Conservation (phyloP, 176 grass and related monocot species). For the Cenchrus purpureus region DNA sequence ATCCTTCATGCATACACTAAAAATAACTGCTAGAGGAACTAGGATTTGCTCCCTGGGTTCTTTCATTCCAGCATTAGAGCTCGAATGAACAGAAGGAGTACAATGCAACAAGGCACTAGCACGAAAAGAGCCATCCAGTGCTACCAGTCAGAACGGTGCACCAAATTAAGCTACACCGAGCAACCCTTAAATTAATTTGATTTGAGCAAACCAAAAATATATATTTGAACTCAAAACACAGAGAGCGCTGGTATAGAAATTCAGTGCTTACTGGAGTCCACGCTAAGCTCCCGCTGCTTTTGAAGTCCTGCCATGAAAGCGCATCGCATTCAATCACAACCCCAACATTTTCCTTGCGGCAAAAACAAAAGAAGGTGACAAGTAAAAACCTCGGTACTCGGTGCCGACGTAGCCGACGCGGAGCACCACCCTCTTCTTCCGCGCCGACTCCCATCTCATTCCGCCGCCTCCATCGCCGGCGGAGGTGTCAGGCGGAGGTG, state of each 20-base stretch:
- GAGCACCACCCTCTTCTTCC: constrained; percentile 92
- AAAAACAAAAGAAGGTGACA: background rate
- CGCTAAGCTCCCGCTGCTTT: constrained; percentile 66
- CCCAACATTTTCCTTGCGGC: background rate
- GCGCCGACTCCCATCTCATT: constrained; percentile 73
- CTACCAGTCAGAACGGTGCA: background rate
- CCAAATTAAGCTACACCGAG: background rate
- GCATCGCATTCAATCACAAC: constrained; percentile 7
- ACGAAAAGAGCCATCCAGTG: background rate
- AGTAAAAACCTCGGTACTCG: constrained; percentile 70
- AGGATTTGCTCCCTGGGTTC: background rate
- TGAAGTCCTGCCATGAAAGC: constrained; percentile 71
- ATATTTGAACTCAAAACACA: background rate
- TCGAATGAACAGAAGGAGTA: background rate
- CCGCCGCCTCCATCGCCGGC: constrained; percentile 18
- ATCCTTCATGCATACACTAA: background rate
- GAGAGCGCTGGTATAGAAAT: background rate
- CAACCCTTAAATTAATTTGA: background rate
- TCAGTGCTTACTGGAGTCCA: constrained; percentile 64
- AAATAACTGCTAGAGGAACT: background rate
- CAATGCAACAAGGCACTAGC: background rate
- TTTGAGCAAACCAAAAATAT: background rate
- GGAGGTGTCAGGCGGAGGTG: constrained; percentile 21
- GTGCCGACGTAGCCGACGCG: constrained; percentile 87
- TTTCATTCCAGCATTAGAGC: background rate